Percentiles rank a stretch among this genome's conserved stretches.
phyloP scores from a whole-genome alignment of 768 basidiomycete genomes.

The Boletus subparvulus region DNA sequence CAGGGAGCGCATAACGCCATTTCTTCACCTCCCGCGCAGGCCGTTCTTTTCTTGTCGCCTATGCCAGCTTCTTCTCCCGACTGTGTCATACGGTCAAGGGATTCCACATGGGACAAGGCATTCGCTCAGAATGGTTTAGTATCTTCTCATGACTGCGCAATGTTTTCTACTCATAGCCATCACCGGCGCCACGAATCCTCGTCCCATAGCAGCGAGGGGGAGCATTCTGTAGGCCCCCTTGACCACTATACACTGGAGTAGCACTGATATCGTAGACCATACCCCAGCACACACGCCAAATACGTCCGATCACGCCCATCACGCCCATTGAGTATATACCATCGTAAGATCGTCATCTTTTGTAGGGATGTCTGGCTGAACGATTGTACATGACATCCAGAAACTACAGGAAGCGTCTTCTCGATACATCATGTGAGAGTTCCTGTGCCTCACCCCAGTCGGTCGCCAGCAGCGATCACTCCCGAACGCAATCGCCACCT shows the following conservation, averaged over 20 bases:
- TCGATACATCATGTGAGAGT: slow-evolving; percentile 32
- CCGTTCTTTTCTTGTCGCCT: slow-evolving; percentile 22
- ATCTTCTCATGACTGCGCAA: slow-evolving; percentile 35
- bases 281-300: slow-evolving; percentile 29
- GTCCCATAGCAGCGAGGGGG: slow-evolving; percentile 27
- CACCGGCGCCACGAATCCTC: slow-evolving; percentile 25
- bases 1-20: slow-evolving; percentile 22
- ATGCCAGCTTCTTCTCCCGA: slow-evolving; percentile 32
- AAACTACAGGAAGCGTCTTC: slow-evolving; percentile 33
- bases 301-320: slow-evolving; percentile 37
- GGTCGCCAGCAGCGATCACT: slow-evolving; percentile 43
- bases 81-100: slow-evolving; percentile 29
- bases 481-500: slow-evolving; percentile 49
- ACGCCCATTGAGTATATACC: slow-evolving; percentile 35
- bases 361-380: slow-evolving; percentile 13
- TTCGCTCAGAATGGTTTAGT: slow-evolving; percentile 39
- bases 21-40: slow-evolving; percentile 23
- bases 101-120: slow-evolving; percentile 37
- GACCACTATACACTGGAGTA: neutral
- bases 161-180: slow-evolving; percentile 33
- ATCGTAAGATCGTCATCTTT: slow-evolving; percentile 26
- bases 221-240: slow-evolving; percentile 25
- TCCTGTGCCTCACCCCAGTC: slow-evolving; percentile 32
- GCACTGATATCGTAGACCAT: slow-evolving; percentile 14
- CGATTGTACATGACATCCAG: slow-evolving; percentile 13